A percentile compares a stretch with the other conserved stretches of the same genome.
Evolutionary conservation across 1,284 basidiomycete genomes (phyloP).

Genomic region (Cryptococcus sp.): DNA sequence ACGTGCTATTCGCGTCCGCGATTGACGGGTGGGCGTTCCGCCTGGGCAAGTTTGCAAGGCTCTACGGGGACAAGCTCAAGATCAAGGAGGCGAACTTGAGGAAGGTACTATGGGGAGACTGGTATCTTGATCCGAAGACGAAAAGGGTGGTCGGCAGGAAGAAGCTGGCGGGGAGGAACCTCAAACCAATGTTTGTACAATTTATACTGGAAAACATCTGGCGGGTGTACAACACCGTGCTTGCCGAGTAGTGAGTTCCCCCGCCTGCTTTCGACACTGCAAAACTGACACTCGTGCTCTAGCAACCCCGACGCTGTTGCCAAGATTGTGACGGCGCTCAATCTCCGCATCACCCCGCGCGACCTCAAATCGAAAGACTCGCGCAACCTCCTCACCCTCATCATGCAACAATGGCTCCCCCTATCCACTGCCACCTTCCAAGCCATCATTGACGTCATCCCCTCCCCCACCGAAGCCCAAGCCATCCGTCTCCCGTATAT

Average conservation of each 20-base stretch:
- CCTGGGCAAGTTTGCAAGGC: conserved; percentile 85
- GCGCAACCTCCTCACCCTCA: conserved; percentile 73
- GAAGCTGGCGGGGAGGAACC: conserved; percentile 71
- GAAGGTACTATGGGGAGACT: conserved; percentile 94
- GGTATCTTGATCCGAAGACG: conserved; percentile 93
- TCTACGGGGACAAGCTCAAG: conserved; percentile 88
- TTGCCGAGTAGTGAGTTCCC: conserved; percentile 75
- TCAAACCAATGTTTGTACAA: conserved; percentile 98
- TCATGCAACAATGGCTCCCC: conserved; percentile 96
- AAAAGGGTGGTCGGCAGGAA: conserved; percentile 90
- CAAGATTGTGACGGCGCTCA: conserved; percentile 83
- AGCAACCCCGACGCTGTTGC: conserved; percentile 83
- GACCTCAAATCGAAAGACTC: conserved; percentile 91
- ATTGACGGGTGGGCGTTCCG: conserved; percentile 98
- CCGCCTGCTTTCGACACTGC: conserved; percentile 5
- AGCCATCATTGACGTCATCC: conserved; percentile 85
- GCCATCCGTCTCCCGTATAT: conserved; percentile 82
- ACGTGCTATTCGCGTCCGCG: conserved; percentile 95
- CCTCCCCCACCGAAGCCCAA: conserved; percentile 80
- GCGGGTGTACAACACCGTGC: conserved; percentile 88
- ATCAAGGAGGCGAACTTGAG: conserved; percentile 85
- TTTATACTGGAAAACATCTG: conserved; percentile 97
- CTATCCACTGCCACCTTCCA: conserved; percentile 91
- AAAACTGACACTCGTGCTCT: neutral
- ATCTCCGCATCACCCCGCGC: conserved; percentile 78